phyloP scores from a whole-genome alignment of 177 flowering plant genomes.

The Vitis hybrid region DNA sequence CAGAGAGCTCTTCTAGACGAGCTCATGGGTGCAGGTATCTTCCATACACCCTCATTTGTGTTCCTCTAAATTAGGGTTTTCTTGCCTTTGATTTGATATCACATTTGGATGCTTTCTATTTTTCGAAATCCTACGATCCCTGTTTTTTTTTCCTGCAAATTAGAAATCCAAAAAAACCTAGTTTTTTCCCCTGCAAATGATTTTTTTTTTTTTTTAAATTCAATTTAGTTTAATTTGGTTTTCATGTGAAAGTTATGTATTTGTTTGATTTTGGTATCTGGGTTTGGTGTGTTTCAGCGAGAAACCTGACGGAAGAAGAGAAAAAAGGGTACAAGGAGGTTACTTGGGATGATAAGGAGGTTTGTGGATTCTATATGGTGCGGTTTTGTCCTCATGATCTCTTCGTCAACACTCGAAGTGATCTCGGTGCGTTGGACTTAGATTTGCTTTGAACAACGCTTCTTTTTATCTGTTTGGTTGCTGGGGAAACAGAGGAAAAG shows the following conservation, averaged over 20 bases:
- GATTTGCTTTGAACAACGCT: not conserved
- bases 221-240: not conserved
- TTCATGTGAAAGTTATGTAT: not conserved
- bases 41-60: not conserved
- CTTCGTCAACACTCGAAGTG: constrained; percentile 94
- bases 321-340: constrained; percentile 73
- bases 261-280: constrained; percentile 4
- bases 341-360: constrained; percentile 93
- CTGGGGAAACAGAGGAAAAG: not conserved
- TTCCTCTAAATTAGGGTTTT: not conserved
- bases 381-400: constrained; percentile 98
- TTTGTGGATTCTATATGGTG: constrained; percentile 85
- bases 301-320: constrained; percentile 95
- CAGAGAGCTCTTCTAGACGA: constrained; percentile 96
- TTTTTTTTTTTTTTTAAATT: not conserved
- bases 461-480: constrained; percentile 3
- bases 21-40: constrained; percentile 92
- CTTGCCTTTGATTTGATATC: not conserved
- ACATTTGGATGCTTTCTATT: not conserved
- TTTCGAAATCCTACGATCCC: not conserved
- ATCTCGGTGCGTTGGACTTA: constrained; percentile 60
- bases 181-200: not conserved
- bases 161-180: too few relatives aligned
- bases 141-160: not conserved
- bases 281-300: constrained; percentile 45